Evolutionary conservation across 805 yeast genomes (phyloP).

Genomic region (Allodekkera sacchari): DNA sequence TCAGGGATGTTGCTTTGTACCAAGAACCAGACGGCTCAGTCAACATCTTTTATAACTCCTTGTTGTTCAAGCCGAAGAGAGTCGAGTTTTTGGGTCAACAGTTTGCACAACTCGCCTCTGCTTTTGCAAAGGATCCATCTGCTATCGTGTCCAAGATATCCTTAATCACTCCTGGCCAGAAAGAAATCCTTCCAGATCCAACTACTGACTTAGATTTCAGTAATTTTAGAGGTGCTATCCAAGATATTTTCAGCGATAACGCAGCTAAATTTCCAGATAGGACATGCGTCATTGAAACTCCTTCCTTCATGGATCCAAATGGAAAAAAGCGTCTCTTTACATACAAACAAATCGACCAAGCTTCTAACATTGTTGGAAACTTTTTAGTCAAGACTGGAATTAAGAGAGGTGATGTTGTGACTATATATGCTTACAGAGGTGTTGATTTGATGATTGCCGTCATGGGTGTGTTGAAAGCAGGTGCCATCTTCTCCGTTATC

Average conservation of each 20-base stretch:
- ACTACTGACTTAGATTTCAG: constrained; percentile 82
- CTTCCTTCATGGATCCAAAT: constrained; percentile 48
- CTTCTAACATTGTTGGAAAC: constrained; percentile 90
- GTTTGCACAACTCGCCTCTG: constrained; percentile 42
- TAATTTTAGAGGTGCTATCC: constrained; percentile 90
- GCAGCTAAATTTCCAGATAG: constrained; percentile 81
- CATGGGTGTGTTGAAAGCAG: constrained; percentile 96
- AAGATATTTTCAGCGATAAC: constrained; percentile 85
- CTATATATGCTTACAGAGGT: constrained; percentile 96
- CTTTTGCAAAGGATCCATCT: constrained; percentile 29
- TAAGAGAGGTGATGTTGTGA: constrained; percentile 86
- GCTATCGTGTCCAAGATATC: constrained; percentile 49
- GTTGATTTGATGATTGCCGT: constrained; percentile 96
- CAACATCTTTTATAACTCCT: constrained; percentile 60
- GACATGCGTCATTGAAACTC: constrained; percentile 89
- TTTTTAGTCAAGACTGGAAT: constrained; percentile 76
- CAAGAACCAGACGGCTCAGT: constrained; percentile 27
- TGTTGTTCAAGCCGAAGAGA: constrained; percentile 65
- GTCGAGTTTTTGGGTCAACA: constrained; percentile 67
- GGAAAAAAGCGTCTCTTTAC: constrained; percentile 64
- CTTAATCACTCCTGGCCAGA: constrained; percentile 63
- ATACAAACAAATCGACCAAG: constrained; percentile 82
- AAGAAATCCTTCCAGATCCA: constrained; percentile 71
- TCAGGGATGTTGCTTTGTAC: constrained; percentile 60
- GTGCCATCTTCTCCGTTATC: constrained; percentile 96